Base-by-base conservation (phyloP, 441 rosid species). In the Brassica balearica region DNA sequence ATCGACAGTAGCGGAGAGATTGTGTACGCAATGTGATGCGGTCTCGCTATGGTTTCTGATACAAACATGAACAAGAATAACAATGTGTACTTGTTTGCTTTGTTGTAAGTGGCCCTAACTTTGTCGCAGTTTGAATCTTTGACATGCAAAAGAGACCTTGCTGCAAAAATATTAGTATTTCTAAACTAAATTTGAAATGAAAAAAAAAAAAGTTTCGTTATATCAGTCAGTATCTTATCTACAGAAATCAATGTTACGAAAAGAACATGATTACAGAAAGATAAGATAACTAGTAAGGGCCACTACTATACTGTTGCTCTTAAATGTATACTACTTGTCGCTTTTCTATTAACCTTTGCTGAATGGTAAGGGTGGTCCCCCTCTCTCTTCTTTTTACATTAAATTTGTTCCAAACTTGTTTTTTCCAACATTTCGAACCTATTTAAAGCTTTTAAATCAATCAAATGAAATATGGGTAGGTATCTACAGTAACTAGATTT, bases 1-100 rank as follows among this genome's bases (percentile, higher is more conserved):
- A 85, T 92, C 1, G 99, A 96, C 60, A 96, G 98, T 83, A 94
- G 99, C 9, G 99, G 98, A 55, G 99, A 96, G 83, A 84, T 96
- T 66, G 92, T 96, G 29, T 92, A 94, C 73, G 99, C 98, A 34
- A 87, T 94, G 91, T 96, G 90, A 93, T 78, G 25, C 4, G 27
- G 25, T 53, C 36, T 65, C 59, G 51, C 46, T 12, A 75, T 59
- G 36, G 65, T 62, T 73, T 38, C 27, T 51, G 17, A 9, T 48
- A 60, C 20, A 20, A 61, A 12, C 32, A 46, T 19, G 51, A 23
- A 14, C 9, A 53, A 48, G 61, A 69, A 74, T 43, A 80, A 69
- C 22, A 56, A 19, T 73, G 46, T 68, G 74, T 77, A 43, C 51
- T 43, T 63, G 74, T 38, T 53, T 73, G 66, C 17, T 73, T 46